These are phyloP conservation scores for Buxus sempervirens DNA, from an alignment of 164 flowering plant genomes.

Conservation along the genomic window DNA sequence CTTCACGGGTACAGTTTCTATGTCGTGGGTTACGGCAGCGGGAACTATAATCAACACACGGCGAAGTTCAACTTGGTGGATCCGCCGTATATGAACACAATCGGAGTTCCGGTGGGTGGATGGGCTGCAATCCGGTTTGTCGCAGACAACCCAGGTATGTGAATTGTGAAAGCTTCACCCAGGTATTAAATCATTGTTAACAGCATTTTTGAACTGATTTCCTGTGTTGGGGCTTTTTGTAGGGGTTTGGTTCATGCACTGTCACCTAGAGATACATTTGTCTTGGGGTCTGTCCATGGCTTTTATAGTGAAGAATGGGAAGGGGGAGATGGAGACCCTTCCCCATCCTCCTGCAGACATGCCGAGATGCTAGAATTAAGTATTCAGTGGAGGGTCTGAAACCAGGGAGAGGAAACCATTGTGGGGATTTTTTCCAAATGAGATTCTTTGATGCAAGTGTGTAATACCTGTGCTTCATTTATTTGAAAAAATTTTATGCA, in stretches of 20 bases:
- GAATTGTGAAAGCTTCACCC: not conserved
- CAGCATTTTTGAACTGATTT: not conserved
- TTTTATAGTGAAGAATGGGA: constrained; percentile 62
- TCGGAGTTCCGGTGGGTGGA: constrained; percentile 75
- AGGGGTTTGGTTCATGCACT: constrained; percentile 80
- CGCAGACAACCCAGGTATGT: constrained; percentile 74
- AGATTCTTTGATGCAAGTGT: constrained; percentile 30
- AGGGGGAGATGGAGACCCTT: constrained; percentile 41
- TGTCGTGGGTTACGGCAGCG: constrained; percentile 60
- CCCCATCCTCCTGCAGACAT: constrained; percentile 64
- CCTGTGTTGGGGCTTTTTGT: not conserved
- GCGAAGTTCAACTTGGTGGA: constrained; percentile 55
- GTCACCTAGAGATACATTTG: constrained; percentile 59
- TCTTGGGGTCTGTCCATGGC: constrained; percentile 60
- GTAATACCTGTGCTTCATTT: constrained; percentile 14
- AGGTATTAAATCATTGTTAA: too few relatives aligned
- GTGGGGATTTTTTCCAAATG: constrained; percentile 4
- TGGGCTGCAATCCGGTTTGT: constrained; percentile 73
- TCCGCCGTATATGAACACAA: constrained; percentile 66
- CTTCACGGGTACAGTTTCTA: constrained; percentile 74
- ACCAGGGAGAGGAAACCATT: not conserved
- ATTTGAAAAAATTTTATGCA: constrained; percentile 9
- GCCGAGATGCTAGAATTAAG: constrained; percentile 43
- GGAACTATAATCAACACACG: constrained; percentile 48
- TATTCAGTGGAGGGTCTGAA: not conserved